Percentiles rank a stretch among this genome's conserved stretches.
Conservation (phyloP, 2,329 filamentous ascomycete species). For the Aspergillus awamori region DNA sequence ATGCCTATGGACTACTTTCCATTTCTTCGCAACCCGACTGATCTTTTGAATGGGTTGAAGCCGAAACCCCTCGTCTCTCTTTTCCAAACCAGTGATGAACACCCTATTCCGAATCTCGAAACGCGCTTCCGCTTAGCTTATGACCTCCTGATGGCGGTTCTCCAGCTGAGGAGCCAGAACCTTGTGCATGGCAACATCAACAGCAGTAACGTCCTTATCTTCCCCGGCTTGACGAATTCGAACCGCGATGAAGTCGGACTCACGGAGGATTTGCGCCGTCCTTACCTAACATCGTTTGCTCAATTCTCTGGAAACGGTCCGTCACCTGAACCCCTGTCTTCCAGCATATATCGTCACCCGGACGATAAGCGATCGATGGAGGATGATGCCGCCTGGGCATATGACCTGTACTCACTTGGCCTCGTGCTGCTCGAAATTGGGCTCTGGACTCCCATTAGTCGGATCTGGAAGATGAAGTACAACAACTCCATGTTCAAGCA, state of each 20-base stretch:
- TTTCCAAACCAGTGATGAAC: conserved; percentile 46
- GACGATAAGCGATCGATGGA: conserved; percentile 47
- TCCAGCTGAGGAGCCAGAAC: conserved; percentile 59
- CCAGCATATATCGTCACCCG: conserved; percentile 65
- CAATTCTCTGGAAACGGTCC: conserved; percentile 59
- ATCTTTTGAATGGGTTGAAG: conserved; percentile 40
- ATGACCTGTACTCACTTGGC: conserved; percentile 65
- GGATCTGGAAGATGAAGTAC: conserved; percentile 68
- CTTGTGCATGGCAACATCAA: conserved; percentile 66
- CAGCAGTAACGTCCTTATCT: conserved; percentile 65
- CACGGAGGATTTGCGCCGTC: conserved; percentile 54
- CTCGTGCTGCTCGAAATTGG: conserved; percentile 66
- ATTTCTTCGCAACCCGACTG: conserved; percentile 45
- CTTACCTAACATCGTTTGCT: conserved; percentile 62
- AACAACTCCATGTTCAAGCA: conserved; percentile 64
- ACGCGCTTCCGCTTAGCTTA: conserved; percentile 64
- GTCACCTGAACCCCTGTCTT: conserved; percentile 47
- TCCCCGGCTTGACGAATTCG: conserved; percentile 44
- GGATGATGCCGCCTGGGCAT: conserved; percentile 46
- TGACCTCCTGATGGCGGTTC: conserved; percentile 59
- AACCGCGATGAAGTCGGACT: conserved; percentile 39
- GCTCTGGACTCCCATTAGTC: conserved; percentile 64
- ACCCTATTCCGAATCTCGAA: conserved; percentile 59
- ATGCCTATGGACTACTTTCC: conserved; percentile 55
- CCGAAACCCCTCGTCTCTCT: conserved; percentile 48